A percentile compares a stretch with the other conserved stretches of the same genome.
Conservation (phyloP, 805 yeast species). For the Nakazawaea wickerhamii region DNA sequence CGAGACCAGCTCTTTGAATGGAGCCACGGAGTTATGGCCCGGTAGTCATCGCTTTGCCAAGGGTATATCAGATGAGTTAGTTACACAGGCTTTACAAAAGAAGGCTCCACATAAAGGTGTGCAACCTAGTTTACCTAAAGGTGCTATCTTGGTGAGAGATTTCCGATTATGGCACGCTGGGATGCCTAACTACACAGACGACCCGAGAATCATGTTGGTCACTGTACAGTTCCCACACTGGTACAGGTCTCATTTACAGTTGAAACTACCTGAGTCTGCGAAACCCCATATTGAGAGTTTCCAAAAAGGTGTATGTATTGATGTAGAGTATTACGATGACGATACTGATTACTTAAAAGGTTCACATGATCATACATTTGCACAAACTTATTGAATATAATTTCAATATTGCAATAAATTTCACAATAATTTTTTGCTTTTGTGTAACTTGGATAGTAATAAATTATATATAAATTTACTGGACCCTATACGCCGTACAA, state of each 20-base stretch:
- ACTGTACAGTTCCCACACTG: constrained; percentile 10
- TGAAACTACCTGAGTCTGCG: constrained; percentile 4
- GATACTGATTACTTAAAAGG: constrained; percentile 7
- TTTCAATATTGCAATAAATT: too few species aligned
- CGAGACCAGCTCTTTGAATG: constrained; percentile 1
- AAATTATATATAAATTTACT: too few species aligned
- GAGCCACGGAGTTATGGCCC: constrained; percentile 11
- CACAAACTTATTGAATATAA: constrained; percentile 1
- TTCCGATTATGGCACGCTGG: constrained; percentile 11
- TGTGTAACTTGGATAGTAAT: too few species aligned
- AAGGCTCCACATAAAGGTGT: too few species aligned
- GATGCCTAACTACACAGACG: constrained; percentile 6
- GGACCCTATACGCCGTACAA: too few species aligned
- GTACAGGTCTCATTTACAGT: constrained; percentile 3
- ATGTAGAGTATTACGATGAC: constrained; percentile 6
- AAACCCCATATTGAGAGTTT: background rate
- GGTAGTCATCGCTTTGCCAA: constrained; percentile 9
- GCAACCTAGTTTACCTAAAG: constrained; percentile 8
- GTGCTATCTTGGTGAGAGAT: constrained; percentile 9
- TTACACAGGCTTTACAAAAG: too few species aligned
- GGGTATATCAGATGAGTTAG: background rate
- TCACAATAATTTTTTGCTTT: background rate
- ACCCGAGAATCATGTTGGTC: constrained; percentile 9
- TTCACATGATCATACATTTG: constrained; percentile 9
- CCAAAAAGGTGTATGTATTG: background rate